A percentile compares a stretch with the other conserved stretches of the same genome.
Conservation (phyloP, 805 yeast genomes). For the Starmerella vitae region DNA sequence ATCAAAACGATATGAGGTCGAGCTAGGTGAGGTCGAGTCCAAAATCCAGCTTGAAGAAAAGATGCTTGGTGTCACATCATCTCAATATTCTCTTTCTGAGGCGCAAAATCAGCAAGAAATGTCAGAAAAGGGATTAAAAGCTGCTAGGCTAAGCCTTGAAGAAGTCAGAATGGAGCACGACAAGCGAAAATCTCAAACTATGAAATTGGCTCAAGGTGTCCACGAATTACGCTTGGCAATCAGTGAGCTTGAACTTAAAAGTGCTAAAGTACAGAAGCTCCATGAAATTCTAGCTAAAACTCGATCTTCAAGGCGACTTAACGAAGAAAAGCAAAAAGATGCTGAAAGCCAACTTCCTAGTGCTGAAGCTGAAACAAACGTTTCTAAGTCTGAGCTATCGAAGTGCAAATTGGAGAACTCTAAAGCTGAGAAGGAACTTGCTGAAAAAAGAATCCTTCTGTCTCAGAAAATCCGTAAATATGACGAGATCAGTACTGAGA, state of each 20-base stretch:
- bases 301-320: no score
- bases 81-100: background rate
- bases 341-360: background rate
- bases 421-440: slow-evolving; percentile 6
- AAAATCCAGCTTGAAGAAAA: background rate
- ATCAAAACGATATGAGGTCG: slow-evolving; percentile 12
- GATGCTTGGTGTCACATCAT: background rate
- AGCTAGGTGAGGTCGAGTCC: slow-evolving; percentile 16
- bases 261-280: slow-evolving; percentile 1
- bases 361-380: slow-evolving; percentile 1
- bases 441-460: background rate
- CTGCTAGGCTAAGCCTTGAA: slow-evolving; percentile 2
- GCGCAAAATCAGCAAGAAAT: slow-evolving; percentile 1
- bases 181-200: slow-evolving; percentile 1
- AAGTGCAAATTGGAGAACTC: slow-evolving; percentile 4
- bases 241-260: slow-evolving; percentile 17
- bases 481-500: slow-evolving; percentile 10
- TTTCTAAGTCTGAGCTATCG: background rate
- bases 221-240: slow-evolving; percentile 15
- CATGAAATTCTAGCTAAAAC: background rate
- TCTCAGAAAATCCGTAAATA: slow-evolving; percentile 1
- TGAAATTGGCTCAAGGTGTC: slow-evolving; percentile 7
- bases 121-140: background rate
- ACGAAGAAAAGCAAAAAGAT: background rate
- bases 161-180: slow-evolving; percentile 3